These are phyloP conservation scores for Elaeis oleifera DNA, from an alignment of 202 grass and related monocot genomes.

Conservation along the genomic window DNA sequence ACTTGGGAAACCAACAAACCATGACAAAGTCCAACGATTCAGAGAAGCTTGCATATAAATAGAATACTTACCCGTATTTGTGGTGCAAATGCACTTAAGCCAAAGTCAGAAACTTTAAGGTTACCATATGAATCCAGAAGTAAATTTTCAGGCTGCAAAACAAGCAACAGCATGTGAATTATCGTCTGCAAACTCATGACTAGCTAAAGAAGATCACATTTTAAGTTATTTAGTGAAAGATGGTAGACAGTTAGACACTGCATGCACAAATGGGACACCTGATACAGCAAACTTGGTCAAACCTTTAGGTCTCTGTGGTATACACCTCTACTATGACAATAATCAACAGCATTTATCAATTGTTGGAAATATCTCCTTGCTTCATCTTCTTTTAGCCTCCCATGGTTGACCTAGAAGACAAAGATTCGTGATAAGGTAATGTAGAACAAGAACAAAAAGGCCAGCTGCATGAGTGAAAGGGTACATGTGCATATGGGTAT, in stretches of 20 bases:
- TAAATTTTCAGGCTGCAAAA: conserved; percentile 89
- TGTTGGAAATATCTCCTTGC: conserved; percentile 92
- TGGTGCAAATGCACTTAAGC: conserved; percentile 74
- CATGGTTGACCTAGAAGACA: conserved; percentile 47
- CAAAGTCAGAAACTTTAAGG: conserved; percentile 96
- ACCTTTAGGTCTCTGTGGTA: conserved; percentile 98
- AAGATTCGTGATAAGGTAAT: background rate
- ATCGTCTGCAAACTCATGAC: background rate
- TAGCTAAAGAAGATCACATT: conserved; percentile 2
- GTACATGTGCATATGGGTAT: conserved; percentile 11
- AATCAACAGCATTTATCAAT: conserved; percentile 96
- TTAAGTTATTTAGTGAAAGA: background rate
- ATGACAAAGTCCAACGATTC: background rate
- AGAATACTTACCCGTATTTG: conserved; percentile 57
- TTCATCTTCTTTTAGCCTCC: conserved; percentile 78
- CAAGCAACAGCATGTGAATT: conserved; percentile 9
- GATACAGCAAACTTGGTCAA: conserved; percentile 12
- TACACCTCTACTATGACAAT: conserved; percentile 90
- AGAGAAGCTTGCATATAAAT: background rate
- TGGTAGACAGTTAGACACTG: background rate
- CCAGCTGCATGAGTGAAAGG: background rate
- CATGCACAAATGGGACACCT: background rate
- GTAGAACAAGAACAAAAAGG: too few relatives aligned
- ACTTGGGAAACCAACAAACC: too few relatives aligned
- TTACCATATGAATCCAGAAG: conserved; percentile 79